phyloP scores from a whole-genome alignment of 768 basidiomycete genomes.

The Mycena kentingensis region DNA sequence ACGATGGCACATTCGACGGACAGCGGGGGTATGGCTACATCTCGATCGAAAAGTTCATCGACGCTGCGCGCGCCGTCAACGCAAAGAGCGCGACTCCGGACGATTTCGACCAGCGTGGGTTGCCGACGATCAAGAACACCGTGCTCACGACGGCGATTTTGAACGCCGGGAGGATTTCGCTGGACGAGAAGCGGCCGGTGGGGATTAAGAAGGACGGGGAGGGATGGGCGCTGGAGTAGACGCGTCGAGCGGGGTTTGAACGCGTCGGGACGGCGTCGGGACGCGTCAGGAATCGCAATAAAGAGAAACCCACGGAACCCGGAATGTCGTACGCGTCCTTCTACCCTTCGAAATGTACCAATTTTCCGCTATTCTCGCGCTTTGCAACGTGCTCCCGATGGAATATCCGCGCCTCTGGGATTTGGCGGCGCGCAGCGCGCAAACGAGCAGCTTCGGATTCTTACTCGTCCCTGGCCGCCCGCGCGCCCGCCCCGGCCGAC shows the following conservation, averaged over 20 bases:
- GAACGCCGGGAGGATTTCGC: conserved; percentile 84
- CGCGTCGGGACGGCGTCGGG: no score
- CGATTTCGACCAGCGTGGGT: conserved; percentile 77
- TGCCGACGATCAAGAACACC: conserved; percentile 89
- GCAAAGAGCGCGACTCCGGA: conserved; percentile 62
- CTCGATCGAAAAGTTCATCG: conserved; percentile 91
- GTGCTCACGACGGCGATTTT: conserved; percentile 86
- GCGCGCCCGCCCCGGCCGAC: no score
- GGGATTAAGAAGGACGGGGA: conserved; percentile 67
- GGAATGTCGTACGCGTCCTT: no score
- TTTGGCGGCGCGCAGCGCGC: no score
- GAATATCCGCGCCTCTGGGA: no score
- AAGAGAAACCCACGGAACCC: no score
- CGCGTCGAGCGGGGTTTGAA: conserved; percentile 10
- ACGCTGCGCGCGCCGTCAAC: conserved; percentile 79
- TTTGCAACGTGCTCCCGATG: no score
- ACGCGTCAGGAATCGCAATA: not conserved
- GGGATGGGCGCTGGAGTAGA: conserved; percentile 69
- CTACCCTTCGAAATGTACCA: no score
- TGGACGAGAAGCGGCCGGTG: conserved; percentile 88
- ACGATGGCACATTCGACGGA: conserved; percentile 91
- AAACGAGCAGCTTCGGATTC: no score
- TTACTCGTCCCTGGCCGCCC: no score
- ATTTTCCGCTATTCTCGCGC: no score
- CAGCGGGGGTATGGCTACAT: conserved; percentile 92